Evolutionary conservation across 2,329 filamentous ascomycete species (phyloP).

Genomic region (Lachnellula willkommii): DNA sequence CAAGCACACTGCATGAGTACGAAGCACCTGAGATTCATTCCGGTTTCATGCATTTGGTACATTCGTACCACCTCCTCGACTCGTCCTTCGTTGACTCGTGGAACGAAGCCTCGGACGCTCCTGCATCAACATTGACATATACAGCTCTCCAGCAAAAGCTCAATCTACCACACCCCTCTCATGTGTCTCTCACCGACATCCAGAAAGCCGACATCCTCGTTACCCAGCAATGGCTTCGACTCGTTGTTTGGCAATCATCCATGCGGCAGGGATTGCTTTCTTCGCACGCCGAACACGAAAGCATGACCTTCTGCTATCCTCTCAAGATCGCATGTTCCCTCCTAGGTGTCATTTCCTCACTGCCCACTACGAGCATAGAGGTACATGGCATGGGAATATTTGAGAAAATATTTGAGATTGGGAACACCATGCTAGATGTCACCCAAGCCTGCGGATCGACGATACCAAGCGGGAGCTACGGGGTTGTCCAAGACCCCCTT

Average conservation of each 20-base stretch:
- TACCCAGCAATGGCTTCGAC: constrained; percentile 65
- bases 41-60: constrained; percentile 56
- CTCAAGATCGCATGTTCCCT: constrained; percentile 57
- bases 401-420: constrained; percentile 46
- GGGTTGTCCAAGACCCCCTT: constrained; percentile 37
- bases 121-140: constrained; percentile 27
- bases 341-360: constrained; percentile 38
- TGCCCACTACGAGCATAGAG: constrained; percentile 40
- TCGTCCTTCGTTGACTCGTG: constrained; percentile 58
- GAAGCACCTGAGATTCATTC: constrained; percentile 49
- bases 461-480: constrained; percentile 20
- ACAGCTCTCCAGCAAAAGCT: constrained; percentile 51
- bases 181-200: constrained; percentile 46
- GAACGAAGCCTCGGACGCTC: constrained; percentile 52
- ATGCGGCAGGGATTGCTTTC: constrained; percentile 61
- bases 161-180: constrained; percentile 31
- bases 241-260: constrained; percentile 68
- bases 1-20: constrained; percentile 46
- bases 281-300: constrained; percentile 50
- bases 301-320: constrained; percentile 58
- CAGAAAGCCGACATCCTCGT: constrained; percentile 65
- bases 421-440: constrained; percentile 40
- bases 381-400: constrained; percentile 47
- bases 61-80: constrained; percentile 58
- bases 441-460: constrained; percentile 33